phyloP scores from a whole-genome alignment of 2,329 filamentous ascomycete genomes.

The Paecilomyces formosus region DNA sequence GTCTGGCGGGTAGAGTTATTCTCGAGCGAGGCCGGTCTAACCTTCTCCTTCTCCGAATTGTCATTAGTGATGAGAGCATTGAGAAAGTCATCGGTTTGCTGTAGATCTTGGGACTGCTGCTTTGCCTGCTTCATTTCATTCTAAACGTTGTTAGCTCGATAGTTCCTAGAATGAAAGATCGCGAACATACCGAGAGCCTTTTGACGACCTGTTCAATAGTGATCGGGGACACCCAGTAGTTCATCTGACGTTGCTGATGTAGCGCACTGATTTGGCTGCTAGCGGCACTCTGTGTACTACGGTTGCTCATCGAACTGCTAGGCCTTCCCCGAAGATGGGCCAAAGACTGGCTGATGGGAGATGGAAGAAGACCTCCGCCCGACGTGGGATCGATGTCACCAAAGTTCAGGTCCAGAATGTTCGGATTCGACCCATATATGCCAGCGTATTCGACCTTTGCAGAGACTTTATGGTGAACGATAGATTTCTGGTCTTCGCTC shows the following conservation, averaged over 20 bases:
- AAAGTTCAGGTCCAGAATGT: conserved; percentile 81
- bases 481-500: conserved; percentile 95
- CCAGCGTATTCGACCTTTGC: conserved; percentile 95
- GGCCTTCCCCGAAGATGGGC: conserved; percentile 62
- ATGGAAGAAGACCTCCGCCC: conserved; percentile 64
- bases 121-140: conserved; percentile 84
- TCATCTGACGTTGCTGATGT: conserved; percentile 65
- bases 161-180: conserved; percentile 12
- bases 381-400: conserved; percentile 77
- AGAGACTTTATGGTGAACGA: conserved; percentile 96
- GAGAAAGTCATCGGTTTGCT: conserved; percentile 74
- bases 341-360: conserved; percentile 57
- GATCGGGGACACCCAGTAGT: conserved; percentile 80
- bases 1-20: conserved; percentile 35
- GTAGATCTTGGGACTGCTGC: conserved; percentile 78
- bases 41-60: conserved; percentile 43
- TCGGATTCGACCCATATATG: conserved; percentile 62
- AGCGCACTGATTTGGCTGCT: conserved; percentile 51
- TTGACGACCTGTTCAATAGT: conserved; percentile 95
- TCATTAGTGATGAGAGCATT: conserved; percentile 69
- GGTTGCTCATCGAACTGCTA: conserved; percentile 59
- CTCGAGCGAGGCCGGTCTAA: conserved; percentile 41
- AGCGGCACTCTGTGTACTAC: conserved; percentile 48
- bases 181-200: conserved; percentile 58
- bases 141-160: conserved; percentile 40